Conservation (phyloP, 805 yeast species). For the Schwanniomyces polymorphus region DNA sequence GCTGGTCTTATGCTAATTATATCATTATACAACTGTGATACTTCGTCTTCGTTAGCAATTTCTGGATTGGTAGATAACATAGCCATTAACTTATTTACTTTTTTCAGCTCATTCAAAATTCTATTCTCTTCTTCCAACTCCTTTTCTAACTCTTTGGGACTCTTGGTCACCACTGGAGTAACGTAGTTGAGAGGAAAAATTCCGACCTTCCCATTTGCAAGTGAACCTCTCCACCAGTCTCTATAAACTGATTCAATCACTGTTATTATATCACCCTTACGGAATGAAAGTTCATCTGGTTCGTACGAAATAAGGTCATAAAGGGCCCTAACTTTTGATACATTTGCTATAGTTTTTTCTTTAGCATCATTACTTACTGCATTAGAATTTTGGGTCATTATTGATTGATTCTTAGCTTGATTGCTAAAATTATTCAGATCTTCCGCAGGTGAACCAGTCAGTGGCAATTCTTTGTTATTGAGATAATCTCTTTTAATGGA, state of each 20-base stretch:
- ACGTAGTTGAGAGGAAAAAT: conserved; percentile 94
- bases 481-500: conserved; percentile 23
- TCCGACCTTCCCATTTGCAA: conserved; percentile 73
- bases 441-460: conserved; percentile 7
- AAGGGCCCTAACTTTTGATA: conserved; percentile 76
- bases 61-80: conserved; percentile 39
- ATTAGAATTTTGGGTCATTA: not conserved
- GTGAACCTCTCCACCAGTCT: conserved; percentile 95
- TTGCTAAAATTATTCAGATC: conserved; percentile 5
- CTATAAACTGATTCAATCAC: conserved; percentile 85
- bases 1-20: conserved; percentile 72
- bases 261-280: conserved; percentile 82
- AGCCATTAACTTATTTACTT: conserved; percentile 70
- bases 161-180: conserved; percentile 67
- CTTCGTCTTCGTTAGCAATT: conserved; percentile 54
- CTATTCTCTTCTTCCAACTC: conserved; percentile 52
- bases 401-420: not conserved
- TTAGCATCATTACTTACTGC: conserved; percentile 13
- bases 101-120: conserved; percentile 51
- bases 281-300: conserved; percentile 83
- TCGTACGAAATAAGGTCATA: conserved; percentile 79
- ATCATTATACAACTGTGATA: conserved; percentile 71
- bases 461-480: conserved; percentile 38
- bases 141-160: conserved; percentile 55
- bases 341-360: conserved; percentile 40